Base-by-base conservation (phyloP, 805 yeast genomes). In the Starmerella bombicola region DNA sequence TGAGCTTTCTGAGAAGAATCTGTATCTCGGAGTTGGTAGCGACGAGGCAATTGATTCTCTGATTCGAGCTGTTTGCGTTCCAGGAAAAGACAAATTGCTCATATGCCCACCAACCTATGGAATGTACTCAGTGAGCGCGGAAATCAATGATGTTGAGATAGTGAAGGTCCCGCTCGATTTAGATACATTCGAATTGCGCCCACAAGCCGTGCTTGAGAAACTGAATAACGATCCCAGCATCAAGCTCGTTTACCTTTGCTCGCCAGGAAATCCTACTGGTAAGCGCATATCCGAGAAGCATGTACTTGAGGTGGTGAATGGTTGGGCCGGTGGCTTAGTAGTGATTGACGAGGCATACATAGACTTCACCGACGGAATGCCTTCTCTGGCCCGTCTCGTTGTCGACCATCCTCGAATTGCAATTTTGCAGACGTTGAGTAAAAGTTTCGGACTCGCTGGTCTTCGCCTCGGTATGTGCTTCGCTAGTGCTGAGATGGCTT, bases 241-340 rank as follows among this genome's bases (percentile, higher is more conserved):
- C 52, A 86, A 85, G 55, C 55, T 91, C 44, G 68, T 80, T 2
- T 88, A 83, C 57, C 63, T 88, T 47, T 88, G 97, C 13, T 81
- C 96, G 1, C 98, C 98, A 9, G 98, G 98, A 29, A 91, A 91
- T 59, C 98, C 98, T 28, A 88, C 98, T 0, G 95, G 80, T 9
- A 70, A 74, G 23, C 63, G 73, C 35, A 58, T 88, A 33, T 65
- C 70, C 16, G 65, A 69, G 6, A 58, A 56, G 0, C 63, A 72
- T 31, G 63, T 85, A 30, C 63, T 68, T 37, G 56, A 65, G 40
- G 54, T 81, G 2, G 56, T 78, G 40, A 47, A 60, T 3, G 55
- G 62, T 40, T 77, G 83, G 78, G 75, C 77, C 50, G 94, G 93
- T 4, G 61, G 86, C 21, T 73, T 91, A 6, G 79, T 88, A 15